Evolutionary conservation across 2,329 filamentous ascomycete species (phyloP).

Genomic region (Coniochaeta hoffmannii): DNA sequence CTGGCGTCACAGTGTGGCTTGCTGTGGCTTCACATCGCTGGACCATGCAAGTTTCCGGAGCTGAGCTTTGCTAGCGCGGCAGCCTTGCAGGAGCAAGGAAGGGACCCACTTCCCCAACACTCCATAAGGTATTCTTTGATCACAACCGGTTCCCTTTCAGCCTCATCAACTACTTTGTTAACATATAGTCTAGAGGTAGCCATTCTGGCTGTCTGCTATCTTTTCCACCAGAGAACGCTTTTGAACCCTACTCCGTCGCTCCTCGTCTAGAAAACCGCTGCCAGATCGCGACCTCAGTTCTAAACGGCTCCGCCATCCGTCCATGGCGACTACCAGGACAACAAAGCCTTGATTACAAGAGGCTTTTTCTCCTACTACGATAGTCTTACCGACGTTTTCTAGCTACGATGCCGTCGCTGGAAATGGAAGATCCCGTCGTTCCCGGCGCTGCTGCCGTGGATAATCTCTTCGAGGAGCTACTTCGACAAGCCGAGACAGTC

Average conservation of each 20-base stretch:
- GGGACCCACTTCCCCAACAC: not conserved
- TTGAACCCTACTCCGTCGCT: not conserved
- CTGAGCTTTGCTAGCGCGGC: not conserved
- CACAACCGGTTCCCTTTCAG: not conserved
- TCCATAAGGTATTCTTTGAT: not conserved
- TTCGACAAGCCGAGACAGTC: conserved; percentile 48
- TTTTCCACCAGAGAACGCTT: too few species aligned
- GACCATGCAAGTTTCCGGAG: not conserved
- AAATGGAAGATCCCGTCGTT: conserved; percentile 38
- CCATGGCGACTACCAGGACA: not conserved
- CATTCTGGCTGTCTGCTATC: not conserved
- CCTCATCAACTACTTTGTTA: not conserved
- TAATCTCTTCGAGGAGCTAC: conserved; percentile 46
- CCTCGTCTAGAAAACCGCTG: not conserved
- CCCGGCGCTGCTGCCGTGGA: conserved; percentile 46
- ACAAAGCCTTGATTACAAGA: conserved; percentile 1
- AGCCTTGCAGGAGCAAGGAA: not conserved
- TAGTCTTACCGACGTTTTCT: not conserved
- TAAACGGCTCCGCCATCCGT: not conserved
- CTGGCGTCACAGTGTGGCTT: not conserved
- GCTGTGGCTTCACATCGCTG: not conserved
- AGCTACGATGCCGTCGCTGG: conserved; percentile 41
- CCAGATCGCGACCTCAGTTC: not conserved
- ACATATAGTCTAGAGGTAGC: not conserved
- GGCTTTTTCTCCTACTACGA: not conserved